Percentiles rank a stretch among this genome's conserved stretches.
Evolutionary conservation across 768 basidiomycete species (phyloP).

Genomic region (Suillus plorans): DNA sequence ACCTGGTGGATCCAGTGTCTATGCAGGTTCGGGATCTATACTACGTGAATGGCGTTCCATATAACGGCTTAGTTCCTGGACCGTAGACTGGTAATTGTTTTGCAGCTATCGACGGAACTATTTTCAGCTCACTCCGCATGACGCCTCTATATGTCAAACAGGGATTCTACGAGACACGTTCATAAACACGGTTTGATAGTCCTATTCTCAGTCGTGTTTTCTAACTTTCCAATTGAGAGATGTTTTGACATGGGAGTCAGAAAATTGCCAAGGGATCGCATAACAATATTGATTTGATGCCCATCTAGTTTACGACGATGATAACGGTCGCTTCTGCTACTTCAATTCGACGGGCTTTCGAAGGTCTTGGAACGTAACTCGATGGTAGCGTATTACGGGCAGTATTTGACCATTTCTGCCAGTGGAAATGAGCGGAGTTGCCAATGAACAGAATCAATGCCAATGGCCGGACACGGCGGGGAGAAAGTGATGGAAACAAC

Average conservation of each 20-base stretch:
- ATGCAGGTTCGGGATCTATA: conserved; percentile 29
- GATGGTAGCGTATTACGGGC: background rate
- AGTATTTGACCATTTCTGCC: background rate
- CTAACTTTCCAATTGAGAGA: background rate
- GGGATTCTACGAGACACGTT: background rate
- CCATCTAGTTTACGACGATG: background rate
- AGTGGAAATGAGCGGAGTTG: background rate
- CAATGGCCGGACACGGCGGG: background rate
- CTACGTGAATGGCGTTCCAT: conserved; percentile 32
- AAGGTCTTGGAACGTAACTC: background rate
- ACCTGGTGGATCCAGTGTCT: conserved; percentile 66
- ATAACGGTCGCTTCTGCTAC: background rate
- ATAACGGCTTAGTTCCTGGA: conserved; percentile 24
- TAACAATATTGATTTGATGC: background rate
- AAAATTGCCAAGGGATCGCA: background rate
- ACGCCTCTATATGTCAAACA: background rate
- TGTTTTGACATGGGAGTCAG: background rate
- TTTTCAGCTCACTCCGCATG: background rate
- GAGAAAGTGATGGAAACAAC: background rate
- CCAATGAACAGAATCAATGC: background rate
- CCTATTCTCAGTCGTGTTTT: background rate
- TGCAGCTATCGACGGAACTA: background rate
- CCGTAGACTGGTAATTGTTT: conserved; percentile 12
- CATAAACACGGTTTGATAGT: background rate
- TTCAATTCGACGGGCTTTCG: background rate